Evolutionary conservation across 1,139 yeast genomes (phyloP).

Genomic region (Pichia sp.): DNA sequence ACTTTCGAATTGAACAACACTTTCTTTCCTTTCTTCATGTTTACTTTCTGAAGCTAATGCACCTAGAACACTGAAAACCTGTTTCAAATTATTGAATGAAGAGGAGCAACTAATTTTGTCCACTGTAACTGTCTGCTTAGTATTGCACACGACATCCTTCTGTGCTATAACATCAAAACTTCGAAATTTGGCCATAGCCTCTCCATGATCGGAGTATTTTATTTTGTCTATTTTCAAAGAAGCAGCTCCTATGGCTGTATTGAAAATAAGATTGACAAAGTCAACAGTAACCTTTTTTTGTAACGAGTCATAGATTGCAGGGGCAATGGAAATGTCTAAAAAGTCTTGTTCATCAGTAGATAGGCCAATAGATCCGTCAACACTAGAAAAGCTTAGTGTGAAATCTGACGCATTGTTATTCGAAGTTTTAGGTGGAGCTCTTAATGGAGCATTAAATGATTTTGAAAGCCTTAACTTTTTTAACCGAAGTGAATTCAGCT

Average conservation of each 20-base stretch:
- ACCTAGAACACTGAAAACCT: not conserved
- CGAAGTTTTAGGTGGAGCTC: not conserved
- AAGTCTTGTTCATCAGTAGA: constrained; percentile 4
- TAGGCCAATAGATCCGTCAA: constrained; percentile 2
- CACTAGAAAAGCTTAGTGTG: not conserved
- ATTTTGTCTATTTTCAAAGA: not conserved
- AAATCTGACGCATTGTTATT: constrained; percentile 1
- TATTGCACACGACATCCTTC: constrained; percentile 1
- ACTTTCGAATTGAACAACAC: constrained; percentile 12
- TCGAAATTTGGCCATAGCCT: constrained; percentile 3
- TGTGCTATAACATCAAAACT: constrained; percentile 11
- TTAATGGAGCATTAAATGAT: not conserved
- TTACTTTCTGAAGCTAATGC: not conserved
- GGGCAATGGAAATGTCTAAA: constrained; percentile 3
- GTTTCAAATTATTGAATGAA: not conserved
- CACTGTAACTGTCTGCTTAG: not conserved
- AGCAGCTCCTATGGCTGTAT: not conserved
- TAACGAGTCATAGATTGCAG: constrained; percentile 1
- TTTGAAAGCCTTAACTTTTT: constrained; percentile 1
- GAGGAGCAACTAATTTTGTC: not conserved
- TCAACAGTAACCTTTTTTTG: constrained; percentile 3
- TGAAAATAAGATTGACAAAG: not conserved
- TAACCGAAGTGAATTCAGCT: not conserved
- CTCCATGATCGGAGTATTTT: not conserved
- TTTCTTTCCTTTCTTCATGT: not conserved